phyloP scores from a whole-genome alignment of 352 stramenopile species.

The Phytophthora europaea region DNA sequence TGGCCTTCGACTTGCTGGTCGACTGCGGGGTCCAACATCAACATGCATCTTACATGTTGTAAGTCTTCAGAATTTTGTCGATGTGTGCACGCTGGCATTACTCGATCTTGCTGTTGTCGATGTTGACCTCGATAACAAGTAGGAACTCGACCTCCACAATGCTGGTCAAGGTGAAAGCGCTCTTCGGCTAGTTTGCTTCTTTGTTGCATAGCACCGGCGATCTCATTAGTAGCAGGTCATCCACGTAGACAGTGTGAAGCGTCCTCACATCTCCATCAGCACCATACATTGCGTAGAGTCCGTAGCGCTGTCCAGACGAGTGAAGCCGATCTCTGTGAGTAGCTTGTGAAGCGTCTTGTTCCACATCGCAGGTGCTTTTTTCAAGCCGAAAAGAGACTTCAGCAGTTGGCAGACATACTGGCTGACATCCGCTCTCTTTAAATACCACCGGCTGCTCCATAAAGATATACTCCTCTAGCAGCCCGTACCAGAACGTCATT shows the following conservation, averaged over 20 bases:
- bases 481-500: background rate
- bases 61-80: slow-evolving; percentile 4
- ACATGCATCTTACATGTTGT: background rate
- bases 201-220: background rate
- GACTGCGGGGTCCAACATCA: slow-evolving; percentile 8
- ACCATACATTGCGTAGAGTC: slow-evolving; percentile 11
- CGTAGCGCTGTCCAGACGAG: slow-evolving; percentile 10
- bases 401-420: background rate
- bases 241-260: slow-evolving; percentile 20
- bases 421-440: background rate
- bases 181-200: background rate
- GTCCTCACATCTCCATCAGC: slow-evolving; percentile 1
- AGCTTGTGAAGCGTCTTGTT: slow-evolving; percentile 16
- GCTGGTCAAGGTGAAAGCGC: slow-evolving; percentile 23
- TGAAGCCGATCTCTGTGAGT: background rate
- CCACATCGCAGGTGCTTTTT: slow-evolving; percentile 1
- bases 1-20: slow-evolving; percentile 5
- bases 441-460: background rate
- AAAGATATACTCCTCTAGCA: background rate
- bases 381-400: background rate
- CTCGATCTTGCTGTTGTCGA: slow-evolving; percentile 9
- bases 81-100: slow-evolving; percentile 15
- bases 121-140: slow-evolving; percentile 10
- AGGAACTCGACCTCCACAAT: slow-evolving; percentile 28
- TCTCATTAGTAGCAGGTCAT: slow-evolving; percentile 19